Evolutionary conservation across 228 moss, liverwort and hornwort species (phyloP), one percentile per base, ranked within the genome.

Genomic region (Sphagnum fallax): DNA sequence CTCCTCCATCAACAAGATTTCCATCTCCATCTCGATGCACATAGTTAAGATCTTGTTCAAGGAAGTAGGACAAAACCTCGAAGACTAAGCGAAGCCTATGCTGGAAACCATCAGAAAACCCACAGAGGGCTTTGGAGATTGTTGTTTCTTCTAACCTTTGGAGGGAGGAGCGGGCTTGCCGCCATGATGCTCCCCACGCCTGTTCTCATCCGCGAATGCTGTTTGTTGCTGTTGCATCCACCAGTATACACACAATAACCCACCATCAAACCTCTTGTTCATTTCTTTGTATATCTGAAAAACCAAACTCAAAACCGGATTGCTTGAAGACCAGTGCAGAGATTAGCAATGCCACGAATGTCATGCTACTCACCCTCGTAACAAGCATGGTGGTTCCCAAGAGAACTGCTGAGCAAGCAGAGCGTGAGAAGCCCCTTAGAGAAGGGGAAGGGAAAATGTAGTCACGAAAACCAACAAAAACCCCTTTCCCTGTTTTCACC

Each of bases 191-290:
- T 69, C 78, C 9, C 80, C 86, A 52, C 83, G 52, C 76, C 80
- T 83, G 74, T 78, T 80, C 74, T 86, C 86, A 70, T 83, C 80
- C 53, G 80, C 82, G 68, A 80, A 86, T 53, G 82, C 83, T 47
- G 78, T 64, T 67, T 86, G 86, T 68, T 80, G 83, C 86, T 78
- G 80, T 75, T 72, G 64, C 53, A 66, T 13, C n/a, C 63, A 60
- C 53, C 50, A 5, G 8, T 7, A 4, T 14, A 49, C 67, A 49
- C 12, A 67, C 3, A 6, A 6, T 0, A 0, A 32, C 2, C 8
- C 4, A n/a, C n/a, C 14, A 16, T 18, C 48, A 7, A 48, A 69
- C 67, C 52, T 62, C 60, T 5, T 69, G 14, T 49, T 8, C 68
- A 47, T 62, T 49, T 47, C 72, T 60, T 47, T 65, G 13, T 57